phyloP scores from a whole-genome alignment of 345 rosid genomes.

The Pseudoturritis turrita region DNA sequence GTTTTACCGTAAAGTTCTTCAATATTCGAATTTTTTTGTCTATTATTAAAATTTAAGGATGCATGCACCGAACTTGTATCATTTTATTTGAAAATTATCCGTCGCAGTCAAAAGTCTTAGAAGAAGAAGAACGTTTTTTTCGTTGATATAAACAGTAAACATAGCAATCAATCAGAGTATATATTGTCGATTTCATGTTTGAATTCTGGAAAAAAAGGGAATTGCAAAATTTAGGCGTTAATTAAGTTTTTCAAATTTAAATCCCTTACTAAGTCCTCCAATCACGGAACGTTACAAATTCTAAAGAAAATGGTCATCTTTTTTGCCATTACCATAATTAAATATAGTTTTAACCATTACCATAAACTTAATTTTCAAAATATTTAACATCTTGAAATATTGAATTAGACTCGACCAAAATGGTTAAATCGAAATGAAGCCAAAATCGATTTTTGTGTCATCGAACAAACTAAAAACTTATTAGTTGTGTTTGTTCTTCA shows the following conservation, averaged over 20 bases:
- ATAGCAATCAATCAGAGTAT: slow-evolving; percentile 6
- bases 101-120: not conserved
- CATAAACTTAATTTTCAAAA: no score
- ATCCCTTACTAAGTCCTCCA: not conserved
- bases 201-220: not conserved
- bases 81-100: not conserved
- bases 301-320: not conserved
- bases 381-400: not conserved
- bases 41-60: not conserved
- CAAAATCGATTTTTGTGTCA: no score
- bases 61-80: slow-evolving; percentile 6
- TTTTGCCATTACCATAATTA: not conserved
- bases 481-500: no score
- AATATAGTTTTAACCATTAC: no score
- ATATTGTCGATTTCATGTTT: not conserved
- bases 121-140: not conserved
- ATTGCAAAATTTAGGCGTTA: not conserved
- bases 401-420: no score
- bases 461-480: no score
- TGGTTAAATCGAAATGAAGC: no score
- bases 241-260: not conserved
- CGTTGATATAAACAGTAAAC: not conserved
- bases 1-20: not conserved
- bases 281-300: slow-evolving; percentile 6
- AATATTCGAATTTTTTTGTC: not conserved